Conservation (phyloP, 257 asterid genomes). For the Rubia yunnanensis region DNA sequence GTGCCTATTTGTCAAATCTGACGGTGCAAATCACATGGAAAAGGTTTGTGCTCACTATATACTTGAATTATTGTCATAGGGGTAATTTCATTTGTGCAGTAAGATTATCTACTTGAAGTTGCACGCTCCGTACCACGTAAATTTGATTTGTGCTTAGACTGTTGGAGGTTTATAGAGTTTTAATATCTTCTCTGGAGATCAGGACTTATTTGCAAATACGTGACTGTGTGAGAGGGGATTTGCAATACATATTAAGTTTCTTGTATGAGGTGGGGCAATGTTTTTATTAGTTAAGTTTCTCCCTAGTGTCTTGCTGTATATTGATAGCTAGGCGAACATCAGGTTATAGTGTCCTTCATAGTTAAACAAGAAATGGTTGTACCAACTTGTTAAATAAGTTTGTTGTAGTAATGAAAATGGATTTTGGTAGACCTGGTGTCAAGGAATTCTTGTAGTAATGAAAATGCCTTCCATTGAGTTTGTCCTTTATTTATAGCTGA, state of each 20-base stretch:
- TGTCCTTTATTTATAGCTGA: no score
- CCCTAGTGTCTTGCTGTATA: background rate
- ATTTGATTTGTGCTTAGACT: background rate
- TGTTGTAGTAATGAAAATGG: no score
- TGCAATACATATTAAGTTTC: background rate
- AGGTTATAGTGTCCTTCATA: background rate
- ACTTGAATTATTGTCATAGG: slow-evolving; percentile 5
- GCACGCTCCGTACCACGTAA: background rate
- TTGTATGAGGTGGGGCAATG: background rate
- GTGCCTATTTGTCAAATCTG: slow-evolving; percentile 26
- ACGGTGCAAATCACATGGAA: slow-evolving; percentile 35
- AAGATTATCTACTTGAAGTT: background rate
- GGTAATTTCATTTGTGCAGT: background rate
- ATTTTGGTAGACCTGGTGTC: no score
- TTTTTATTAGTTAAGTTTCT: background rate
- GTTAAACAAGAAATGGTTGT: background rate
- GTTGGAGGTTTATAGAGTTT: background rate
- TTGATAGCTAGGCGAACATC: background rate
- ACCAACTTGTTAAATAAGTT: no score
- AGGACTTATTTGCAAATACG: background rate
- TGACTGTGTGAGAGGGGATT: background rate
- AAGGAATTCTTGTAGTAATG: no score
- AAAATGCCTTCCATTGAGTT: no score
- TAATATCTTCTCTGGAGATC: background rate
- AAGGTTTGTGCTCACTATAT: slow-evolving; percentile 57